Conservation (phyloP, 805 yeast genomes). For the Suhomyces xylopsoci region DNA sequence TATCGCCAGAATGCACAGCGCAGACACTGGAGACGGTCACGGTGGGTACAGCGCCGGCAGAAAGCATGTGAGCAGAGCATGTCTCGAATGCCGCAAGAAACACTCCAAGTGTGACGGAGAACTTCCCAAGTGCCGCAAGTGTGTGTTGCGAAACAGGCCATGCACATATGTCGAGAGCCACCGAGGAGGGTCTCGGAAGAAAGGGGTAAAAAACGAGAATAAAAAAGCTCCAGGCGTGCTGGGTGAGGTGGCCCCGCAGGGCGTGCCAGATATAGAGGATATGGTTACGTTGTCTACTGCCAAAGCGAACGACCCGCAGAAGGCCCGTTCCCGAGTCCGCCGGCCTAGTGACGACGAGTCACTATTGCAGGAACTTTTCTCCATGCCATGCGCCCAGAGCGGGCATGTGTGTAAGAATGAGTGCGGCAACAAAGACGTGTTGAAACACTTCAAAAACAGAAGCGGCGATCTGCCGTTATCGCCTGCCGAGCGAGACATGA, state of each 20-base stretch:
- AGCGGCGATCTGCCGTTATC: background rate
- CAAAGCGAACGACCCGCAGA: slow-evolving; percentile 3
- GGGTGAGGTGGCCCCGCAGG: slow-evolving; percentile 1
- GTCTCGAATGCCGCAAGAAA: slow-evolving; percentile 49
- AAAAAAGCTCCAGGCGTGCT: slow-evolving; percentile 9
- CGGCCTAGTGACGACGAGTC: background rate
- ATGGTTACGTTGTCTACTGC: background rate
- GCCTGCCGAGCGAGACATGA: background rate
- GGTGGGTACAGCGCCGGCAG: background rate
- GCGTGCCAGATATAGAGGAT: slow-evolving; percentile 16
- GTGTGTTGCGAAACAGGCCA: slow-evolving; percentile 29
- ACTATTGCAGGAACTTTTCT: background rate
- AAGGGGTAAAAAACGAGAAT: slow-evolving; percentile 31
- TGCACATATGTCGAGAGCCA: slow-evolving; percentile 52
- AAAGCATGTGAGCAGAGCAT: slow-evolving; percentile 29
- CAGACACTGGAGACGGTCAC: background rate
- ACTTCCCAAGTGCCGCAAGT: slow-evolving; percentile 44
- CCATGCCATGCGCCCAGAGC: slow-evolving; percentile 6
- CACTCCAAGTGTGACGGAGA: slow-evolving; percentile 52
- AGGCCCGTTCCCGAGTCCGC: background rate
- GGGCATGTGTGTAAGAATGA: background rate
- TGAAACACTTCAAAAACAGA: background rate
- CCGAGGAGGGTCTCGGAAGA: slow-evolving; percentile 53
- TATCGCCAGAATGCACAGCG: no score
- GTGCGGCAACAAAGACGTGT: slow-evolving; percentile 4